Evolutionary conservation across 2,329 filamentous ascomycete species (phyloP), one percentile per base, ranked within the genome.

Genomic region (Claviceps pazoutovae): DNA sequence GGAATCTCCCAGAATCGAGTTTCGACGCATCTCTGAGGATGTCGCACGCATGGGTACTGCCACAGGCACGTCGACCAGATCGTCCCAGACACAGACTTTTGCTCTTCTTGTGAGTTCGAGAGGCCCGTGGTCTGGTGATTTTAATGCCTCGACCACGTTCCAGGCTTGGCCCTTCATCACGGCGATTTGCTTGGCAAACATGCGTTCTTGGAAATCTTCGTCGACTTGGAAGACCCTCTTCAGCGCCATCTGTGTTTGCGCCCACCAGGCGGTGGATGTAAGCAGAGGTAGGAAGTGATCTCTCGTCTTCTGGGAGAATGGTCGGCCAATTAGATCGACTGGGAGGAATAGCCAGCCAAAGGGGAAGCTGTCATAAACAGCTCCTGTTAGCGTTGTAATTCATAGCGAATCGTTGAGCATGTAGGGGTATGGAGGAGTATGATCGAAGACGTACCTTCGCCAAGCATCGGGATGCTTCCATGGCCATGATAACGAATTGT

Each of bases 111-210:
- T 97, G 50, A 98, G 78, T 68, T 97, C 93, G 17, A 98, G 73
- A 0, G 93, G 93, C 0, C 93, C 93, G 63, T 97, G 91, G 62
- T 97, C 93, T 0, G 81, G 75, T 17, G 86, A 86, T 66, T 98
- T 98, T 55, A 98, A 76, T 0, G 93, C 96, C 71, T 98, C 93
- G 4, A 98, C 93, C 0, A 98, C 93, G 64, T 98, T 98, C 89
- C 93, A 98, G 0, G 93, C 93, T 65, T 98, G 93, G 11, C 93
- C 93, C 69, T 98, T 98, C 88, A 98, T 95, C 54, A 98, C 93
- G 1, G 93, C 91, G 55, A 98, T 94, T 64, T 98, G 93, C 58
- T 88, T 83, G n/a, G 88, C 88, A 69, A 95, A 98, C 93, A 98
- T 98, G 68, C 88, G 85, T 70, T 98, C 93, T 65, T 97, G 88